These are phyloP conservation scores for Mollisia scopiformis DNA, from an alignment of 2,329 filamentous ascomycete species.

Conservation along the genomic window DNA sequence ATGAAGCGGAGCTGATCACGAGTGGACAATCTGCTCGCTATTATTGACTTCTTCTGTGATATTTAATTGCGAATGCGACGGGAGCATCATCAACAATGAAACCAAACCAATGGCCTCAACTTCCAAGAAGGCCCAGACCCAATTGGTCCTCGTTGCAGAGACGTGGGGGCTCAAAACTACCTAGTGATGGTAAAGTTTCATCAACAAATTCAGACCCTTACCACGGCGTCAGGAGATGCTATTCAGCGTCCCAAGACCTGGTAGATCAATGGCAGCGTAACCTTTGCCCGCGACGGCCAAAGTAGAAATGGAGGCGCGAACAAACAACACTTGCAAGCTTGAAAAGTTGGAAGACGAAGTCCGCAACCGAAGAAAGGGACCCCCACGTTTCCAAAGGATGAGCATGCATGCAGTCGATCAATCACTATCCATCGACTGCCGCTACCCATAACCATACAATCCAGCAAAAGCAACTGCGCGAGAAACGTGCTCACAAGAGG, in stretches of 20 bases:
- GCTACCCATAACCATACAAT: slow-evolving; percentile 4
- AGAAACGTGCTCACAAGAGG: background rate
- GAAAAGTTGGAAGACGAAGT: background rate
- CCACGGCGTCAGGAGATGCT: background rate
- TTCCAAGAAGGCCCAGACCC: background rate
- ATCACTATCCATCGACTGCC: background rate
- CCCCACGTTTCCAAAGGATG: background rate
- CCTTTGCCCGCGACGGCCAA: no score
- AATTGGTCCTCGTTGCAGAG: background rate
- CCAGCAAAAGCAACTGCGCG: background rate
- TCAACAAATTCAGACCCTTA: background rate
- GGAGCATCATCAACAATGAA: background rate
- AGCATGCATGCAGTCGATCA: background rate
- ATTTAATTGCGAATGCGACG: background rate
- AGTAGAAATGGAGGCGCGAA: background rate
- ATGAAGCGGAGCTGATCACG: background rate
- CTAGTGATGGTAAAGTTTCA: background rate
- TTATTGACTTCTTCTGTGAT: background rate
- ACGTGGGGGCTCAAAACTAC: background rate
- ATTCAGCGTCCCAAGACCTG: background rate
- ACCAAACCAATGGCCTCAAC: background rate
- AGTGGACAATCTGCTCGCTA: background rate
- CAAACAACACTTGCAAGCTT: background rate
- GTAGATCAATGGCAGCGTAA: no score
- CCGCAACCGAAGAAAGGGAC: no score